Conservation (phyloP, 257 asterid species). For the Solanum medicagineum region DNA sequence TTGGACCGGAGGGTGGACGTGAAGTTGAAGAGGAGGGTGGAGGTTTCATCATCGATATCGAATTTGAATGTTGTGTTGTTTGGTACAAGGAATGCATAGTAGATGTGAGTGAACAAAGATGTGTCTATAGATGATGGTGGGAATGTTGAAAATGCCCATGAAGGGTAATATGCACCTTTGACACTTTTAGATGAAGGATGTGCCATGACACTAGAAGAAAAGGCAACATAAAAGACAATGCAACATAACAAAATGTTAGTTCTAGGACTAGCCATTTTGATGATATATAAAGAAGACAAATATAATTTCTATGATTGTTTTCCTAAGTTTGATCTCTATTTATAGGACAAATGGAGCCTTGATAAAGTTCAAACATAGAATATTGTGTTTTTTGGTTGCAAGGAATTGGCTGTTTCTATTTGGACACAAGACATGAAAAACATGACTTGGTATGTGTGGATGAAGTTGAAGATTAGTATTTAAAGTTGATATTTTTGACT, state of each 20-base stretch:
- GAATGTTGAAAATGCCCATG: conserved; percentile 25
- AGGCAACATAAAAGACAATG: neutral
- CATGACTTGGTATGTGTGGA: neutral
- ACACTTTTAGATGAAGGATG: conserved; percentile 9
- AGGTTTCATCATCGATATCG: conserved; percentile 21
- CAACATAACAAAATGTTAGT: neutral
- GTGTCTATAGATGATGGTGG: conserved; percentile 49
- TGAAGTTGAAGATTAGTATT: neutral
- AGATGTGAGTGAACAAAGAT: conserved; percentile 42
- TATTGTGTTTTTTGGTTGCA: neutral
- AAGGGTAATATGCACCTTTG: conserved; percentile 63
- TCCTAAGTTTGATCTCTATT: neutral
- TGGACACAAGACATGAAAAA: neutral
- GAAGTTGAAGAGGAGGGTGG: conserved; percentile 27
- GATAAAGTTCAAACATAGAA: neutral
- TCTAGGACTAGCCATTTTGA: neutral
- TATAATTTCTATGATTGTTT: neutral
- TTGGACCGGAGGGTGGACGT: conserved; percentile 42
- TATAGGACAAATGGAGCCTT: neutral
- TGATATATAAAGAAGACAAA: neutral
- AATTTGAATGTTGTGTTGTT: conserved; percentile 33
- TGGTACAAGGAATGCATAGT: conserved; percentile 59
- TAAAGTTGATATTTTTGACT: neutral
- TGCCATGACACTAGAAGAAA: neutral
- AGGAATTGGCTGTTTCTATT: neutral